phyloP scores from a whole-genome alignment of 371 early-diverging fungal genomes.

The Mucor velutinosus region DNA sequence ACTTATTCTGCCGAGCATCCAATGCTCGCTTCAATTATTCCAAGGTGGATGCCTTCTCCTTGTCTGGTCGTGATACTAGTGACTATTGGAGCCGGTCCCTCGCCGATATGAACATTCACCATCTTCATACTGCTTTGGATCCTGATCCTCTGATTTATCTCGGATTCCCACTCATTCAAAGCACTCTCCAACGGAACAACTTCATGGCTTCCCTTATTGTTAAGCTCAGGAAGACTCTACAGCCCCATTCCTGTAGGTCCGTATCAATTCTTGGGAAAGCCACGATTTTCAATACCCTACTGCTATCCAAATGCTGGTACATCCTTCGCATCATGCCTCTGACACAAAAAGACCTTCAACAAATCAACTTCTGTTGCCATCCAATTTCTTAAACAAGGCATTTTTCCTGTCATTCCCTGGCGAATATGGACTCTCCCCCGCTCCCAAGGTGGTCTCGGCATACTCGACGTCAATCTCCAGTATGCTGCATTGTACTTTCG shows the following conservation, averaged over 20 bases:
- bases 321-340: constrained; percentile 1
- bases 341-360: neutral
- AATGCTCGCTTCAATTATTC: constrained; percentile 2
- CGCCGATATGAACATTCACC: neutral
- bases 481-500: too few species aligned
- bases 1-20: neutral
- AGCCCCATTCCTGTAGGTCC: neutral
- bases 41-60: constrained; percentile 11
- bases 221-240: neutral
- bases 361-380: neutral
- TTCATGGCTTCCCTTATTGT: neutral
- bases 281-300: constrained; percentile 13
- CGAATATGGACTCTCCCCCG: neutral
- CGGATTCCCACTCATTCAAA: constrained; percentile 1
- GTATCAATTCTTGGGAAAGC: constrained; percentile 14
- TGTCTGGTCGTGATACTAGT: neutral
- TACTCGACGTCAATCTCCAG: neutral
- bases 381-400: neutral
- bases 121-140: neutral
- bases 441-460: neutral
- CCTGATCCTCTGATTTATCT: neutral
- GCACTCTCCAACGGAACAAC: neutral
- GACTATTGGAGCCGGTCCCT: neutral
- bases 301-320: constrained; percentile 15
- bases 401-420: neutral